Evolutionary conservation across 441 rosid species (phyloP).

Genomic region (Syzygium syzygioides): DNA sequence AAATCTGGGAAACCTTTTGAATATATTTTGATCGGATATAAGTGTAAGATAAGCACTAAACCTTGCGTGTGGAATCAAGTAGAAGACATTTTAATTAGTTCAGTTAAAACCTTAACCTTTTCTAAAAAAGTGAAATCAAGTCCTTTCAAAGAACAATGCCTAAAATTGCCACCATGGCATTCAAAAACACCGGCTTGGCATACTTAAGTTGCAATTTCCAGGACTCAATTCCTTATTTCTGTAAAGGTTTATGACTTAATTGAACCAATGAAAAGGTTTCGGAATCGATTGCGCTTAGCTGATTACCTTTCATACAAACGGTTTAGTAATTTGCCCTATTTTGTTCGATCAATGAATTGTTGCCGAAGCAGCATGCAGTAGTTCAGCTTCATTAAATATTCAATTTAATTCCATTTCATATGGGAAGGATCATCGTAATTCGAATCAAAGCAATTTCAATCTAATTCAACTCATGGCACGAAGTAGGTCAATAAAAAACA

Average conservation of each 20-base stretch:
- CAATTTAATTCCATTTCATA: not conserved
- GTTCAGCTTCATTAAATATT: not conserved
- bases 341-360: not conserved
- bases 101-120: not conserved
- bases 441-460: not conserved
- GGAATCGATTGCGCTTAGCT: not conserved
- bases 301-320: not conserved
- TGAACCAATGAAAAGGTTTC: not conserved
- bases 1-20: not conserved
- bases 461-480: not conserved
- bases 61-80: not conserved
- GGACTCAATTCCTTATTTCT: not conserved
- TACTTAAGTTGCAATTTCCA: not conserved
- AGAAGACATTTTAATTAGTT: not conserved
- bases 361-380: not conserved
- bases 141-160: not conserved
- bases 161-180: not conserved
- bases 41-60: not conserved
- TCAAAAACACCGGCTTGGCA: not conserved
- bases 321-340: not conserved
- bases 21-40: not conserved
- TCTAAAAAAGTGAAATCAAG: not conserved
- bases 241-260: not conserved
- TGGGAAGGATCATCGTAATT: not conserved
- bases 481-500: not conserved